Conservation (phyloP, 176 grass and related monocot genomes). For the Elymus sibiricus region DNA sequence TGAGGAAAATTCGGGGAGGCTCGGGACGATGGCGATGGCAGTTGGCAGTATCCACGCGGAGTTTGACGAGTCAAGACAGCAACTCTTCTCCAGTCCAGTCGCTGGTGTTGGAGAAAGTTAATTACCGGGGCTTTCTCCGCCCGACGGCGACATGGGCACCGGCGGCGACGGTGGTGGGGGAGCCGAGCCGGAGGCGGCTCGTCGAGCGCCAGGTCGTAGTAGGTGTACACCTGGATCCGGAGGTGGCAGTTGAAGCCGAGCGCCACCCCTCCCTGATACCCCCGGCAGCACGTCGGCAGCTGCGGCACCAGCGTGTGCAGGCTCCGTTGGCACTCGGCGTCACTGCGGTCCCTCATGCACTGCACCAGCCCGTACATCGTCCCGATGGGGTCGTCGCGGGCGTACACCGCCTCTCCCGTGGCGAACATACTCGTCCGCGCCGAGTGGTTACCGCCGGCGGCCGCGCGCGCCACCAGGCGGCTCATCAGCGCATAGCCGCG, state of each 20-base stretch:
- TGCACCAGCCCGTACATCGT: constrained; percentile 49
- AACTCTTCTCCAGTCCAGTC: background rate
- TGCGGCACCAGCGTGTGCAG: background rate
- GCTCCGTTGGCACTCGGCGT: constrained; percentile 19
- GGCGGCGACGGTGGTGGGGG: background rate
- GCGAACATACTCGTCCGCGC: constrained; percentile 26
- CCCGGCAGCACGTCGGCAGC: background rate
- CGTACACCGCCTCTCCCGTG: constrained; percentile 24
- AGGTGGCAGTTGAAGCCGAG: constrained; percentile 36
- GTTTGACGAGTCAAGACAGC: background rate
- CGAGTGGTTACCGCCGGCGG: background rate
- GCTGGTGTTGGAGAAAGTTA: background rate
- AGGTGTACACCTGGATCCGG: constrained; percentile 22
- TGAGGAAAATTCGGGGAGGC: no score
- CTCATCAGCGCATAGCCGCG: constrained; percentile 27
- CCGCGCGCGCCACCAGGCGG: background rate
- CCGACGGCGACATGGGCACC: background rate
- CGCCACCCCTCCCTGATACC: constrained; percentile 2
- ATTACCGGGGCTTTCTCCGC: background rate
- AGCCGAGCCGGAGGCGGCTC: background rate
- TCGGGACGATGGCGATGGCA: no score
- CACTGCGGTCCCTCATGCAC: constrained; percentile 42
- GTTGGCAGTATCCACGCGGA: background rate
- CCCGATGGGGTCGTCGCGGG: background rate
- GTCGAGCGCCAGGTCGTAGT: constrained; percentile 26